phyloP scores from a whole-genome alignment of 306 rosid species.

The Corylus heterophylla region DNA sequence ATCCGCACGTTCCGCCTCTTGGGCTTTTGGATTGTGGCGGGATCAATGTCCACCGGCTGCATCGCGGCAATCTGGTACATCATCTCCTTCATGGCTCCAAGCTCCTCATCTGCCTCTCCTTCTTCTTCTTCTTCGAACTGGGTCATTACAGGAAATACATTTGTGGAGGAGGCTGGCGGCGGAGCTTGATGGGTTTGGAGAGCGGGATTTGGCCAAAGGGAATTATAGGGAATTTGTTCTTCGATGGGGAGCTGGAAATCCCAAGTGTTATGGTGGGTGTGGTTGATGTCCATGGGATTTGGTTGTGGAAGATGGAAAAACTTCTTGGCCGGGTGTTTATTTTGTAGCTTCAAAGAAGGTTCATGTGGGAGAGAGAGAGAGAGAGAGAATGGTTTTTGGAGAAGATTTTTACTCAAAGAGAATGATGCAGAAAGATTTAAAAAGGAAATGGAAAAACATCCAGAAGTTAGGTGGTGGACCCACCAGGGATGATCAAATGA shows the following conservation, averaged over 20 bases:
- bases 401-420: constrained; percentile 33
- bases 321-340: not conserved
- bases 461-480: constrained; percentile 27
- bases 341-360: constrained; percentile 1
- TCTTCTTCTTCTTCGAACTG: constrained; percentile 25
- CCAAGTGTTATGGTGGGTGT: constrained; percentile 46
- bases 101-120: constrained; percentile 58
- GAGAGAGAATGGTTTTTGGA: not conserved
- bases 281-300: constrained; percentile 47
- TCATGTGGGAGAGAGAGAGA: not conserved
- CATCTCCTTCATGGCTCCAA: constrained; percentile 95
- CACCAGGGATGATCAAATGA: constrained; percentile 16
- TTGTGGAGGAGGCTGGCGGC: constrained; percentile 30
- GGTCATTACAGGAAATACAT: constrained; percentile 27
- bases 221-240: constrained; percentile 40
- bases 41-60: constrained; percentile 98
- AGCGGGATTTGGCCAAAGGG: constrained; percentile 41
- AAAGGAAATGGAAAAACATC: constrained; percentile 28
- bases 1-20: constrained; percentile 83
- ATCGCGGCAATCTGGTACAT: constrained; percentile 91
- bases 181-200: constrained; percentile 33
- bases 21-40: constrained; percentile 68
- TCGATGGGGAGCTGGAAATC: constrained; percentile 37
- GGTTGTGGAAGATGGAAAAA: too few relatives aligned
- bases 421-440: constrained; percentile 38